A percentile compares a stretch with the other conserved stretches of the same genome.
Evolutionary conservation across 805 yeast genomes (phyloP).

Genomic region (Saccharomycopsis fibuligera): DNA sequence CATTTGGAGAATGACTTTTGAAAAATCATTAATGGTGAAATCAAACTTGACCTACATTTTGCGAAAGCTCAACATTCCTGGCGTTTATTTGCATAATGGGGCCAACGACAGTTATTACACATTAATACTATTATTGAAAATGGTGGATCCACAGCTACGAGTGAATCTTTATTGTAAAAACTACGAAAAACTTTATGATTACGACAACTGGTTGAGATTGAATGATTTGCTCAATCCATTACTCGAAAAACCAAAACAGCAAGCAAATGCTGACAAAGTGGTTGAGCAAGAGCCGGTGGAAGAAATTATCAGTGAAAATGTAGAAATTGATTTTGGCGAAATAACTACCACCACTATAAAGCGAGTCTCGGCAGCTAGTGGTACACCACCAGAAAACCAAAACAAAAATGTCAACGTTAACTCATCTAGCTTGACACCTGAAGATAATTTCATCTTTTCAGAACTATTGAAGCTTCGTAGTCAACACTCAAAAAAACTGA

Average conservation of each 20-base stretch:
- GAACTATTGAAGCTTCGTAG: neutral
- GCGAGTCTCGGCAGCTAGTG: too few species aligned
- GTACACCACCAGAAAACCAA: too few species aligned
- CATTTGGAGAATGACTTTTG: conserved; percentile 24
- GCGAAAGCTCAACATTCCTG: conserved; percentile 46
- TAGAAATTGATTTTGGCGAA: too few species aligned
- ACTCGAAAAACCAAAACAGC: too few species aligned
- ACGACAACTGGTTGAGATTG: neutral
- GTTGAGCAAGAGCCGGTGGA: too few species aligned
- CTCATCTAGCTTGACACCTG: neutral
- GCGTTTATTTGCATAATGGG: conserved; percentile 60
- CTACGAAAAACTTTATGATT: conserved; percentile 11
- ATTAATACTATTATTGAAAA: conserved; percentile 39
- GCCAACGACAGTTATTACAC: conserved; percentile 70
- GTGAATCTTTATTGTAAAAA: conserved; percentile 22
- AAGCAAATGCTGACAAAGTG: too few species aligned
- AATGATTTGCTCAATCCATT: neutral
- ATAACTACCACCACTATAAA: too few species aligned
- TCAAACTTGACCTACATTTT: conserved; percentile 42
- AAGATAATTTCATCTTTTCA: neutral
- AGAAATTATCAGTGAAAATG: too few species aligned
- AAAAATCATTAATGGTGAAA: conserved; percentile 19
- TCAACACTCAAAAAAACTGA: too few species aligned
- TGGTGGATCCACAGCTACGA: conserved; percentile 42
- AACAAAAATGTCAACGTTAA: too few species aligned